Evolutionary conservation across 805 yeast genomes (phyloP), one percentile per base, ranked within the genome.

Genomic region (Cyberlindnera mycetangii): DNA sequence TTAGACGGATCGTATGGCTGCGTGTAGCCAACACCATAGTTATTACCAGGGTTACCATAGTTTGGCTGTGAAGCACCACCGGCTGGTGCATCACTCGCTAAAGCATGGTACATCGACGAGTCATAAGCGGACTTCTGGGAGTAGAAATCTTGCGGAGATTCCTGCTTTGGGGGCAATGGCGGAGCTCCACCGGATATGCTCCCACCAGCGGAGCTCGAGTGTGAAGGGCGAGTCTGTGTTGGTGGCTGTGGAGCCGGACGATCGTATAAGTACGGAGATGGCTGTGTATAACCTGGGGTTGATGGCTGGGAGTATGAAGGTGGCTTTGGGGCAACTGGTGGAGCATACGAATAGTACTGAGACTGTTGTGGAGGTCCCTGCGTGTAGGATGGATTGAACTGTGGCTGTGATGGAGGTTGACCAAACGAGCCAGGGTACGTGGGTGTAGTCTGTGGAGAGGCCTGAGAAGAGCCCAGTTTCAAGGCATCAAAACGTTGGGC

Each of bases 41-140:
- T 37, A 20, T 18, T 33, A 36, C 33, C 33, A 20, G 22, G 14
- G 25, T 22, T 22, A 18, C 21, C 19, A 17, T 32, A 16, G 14
- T 11, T 32, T 12, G 18, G 22, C n/a, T 32, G 17, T 11, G 38
- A 9, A 22, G 15, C 17, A 35, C 28, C 28, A 25, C 28, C 28
- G 12, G 28, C 14, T 7, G 28, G 7, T 4, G 28, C 14, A 31
- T 18, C 20, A 22, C 32, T 25, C 39, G 37, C 47, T 27, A 25
- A 44, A 7, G 48, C 44, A 3, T 47, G 45, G 39, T 76, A 75
- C 61, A 76, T 54, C 30, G 17, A 28, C 4, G 39, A 70, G 61
- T 75, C 73, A 54, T 69, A 77, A 3, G 72, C 76, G 2, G 81
- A 71, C 1, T 81, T 79, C 5, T 70, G 74, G 36, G 67, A 67